phyloP scores from a whole-genome alignment of 78 protist genomes.

The Dictyostelium intermedium region DNA sequence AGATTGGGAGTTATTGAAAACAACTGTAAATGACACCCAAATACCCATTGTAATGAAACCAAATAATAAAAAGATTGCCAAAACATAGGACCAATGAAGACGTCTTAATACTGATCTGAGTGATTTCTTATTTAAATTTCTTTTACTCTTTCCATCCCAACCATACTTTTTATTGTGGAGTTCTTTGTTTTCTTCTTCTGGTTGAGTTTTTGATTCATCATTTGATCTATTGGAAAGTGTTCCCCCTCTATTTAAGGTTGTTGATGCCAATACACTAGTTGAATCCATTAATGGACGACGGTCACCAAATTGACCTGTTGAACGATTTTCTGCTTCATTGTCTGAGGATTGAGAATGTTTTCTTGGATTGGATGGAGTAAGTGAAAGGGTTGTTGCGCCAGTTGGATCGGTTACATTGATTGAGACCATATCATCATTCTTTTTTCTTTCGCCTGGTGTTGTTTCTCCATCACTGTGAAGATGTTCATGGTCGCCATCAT shows the following conservation, averaged over 20 bases:
- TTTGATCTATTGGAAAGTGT: not conserved
- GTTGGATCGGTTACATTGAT: not conserved
- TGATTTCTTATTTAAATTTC: constrained; percentile 58
- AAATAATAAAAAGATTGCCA: constrained; percentile 28
- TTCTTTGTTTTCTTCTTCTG: too few relatives aligned
- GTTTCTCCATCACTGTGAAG: not conserved
- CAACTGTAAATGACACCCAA: not conserved
- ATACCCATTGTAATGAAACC: constrained; percentile 66
- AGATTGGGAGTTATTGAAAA: not conserved
- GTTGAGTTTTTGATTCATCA: too few relatives aligned
- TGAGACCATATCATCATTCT: not conserved
- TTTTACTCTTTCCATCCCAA: constrained; percentile 68
- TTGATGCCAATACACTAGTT: not conserved
- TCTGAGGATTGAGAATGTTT: not conserved
- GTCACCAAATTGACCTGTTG: not conserved
- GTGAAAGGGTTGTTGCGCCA: not conserved
- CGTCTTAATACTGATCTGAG: not conserved
- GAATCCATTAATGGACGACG: constrained; percentile 3
- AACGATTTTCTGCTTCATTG: not conserved
- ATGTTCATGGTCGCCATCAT: not conserved
- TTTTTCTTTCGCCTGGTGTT: not conserved
- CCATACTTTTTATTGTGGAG: not conserved
- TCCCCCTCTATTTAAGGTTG: not conserved
- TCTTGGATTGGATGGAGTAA: not conserved
- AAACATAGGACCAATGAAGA: constrained; percentile 14